phyloP scores from a whole-genome alignment of 305 asterid genomes.

The Fraxinus ornus region DNA sequence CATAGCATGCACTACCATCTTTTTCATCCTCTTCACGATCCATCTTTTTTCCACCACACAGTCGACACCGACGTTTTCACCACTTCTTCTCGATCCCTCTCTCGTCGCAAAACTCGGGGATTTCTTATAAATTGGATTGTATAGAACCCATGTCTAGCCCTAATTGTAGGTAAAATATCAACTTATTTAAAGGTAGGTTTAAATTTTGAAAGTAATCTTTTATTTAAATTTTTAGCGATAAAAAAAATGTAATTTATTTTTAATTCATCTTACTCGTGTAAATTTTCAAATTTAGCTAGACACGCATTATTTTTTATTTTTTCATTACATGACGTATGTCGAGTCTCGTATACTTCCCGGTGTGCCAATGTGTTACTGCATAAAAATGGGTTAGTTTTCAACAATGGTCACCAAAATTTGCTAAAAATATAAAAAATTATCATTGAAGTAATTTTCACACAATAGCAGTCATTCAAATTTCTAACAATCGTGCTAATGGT shows the following conservation, averaged over 20 bases:
- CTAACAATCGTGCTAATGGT: background rate
- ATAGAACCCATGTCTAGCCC: background rate
- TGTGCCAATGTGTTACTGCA: background rate
- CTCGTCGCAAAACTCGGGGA: background rate
- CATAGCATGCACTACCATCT: background rate
- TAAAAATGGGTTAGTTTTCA: background rate
- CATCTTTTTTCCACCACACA: background rate
- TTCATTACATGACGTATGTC: background rate
- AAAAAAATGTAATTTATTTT: no score
- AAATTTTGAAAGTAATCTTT: background rate
- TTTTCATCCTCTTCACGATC: background rate
- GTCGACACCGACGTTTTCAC: background rate
- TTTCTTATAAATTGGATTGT: background rate
- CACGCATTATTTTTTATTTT: no score
- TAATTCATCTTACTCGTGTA: background rate
- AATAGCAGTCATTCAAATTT: background rate
- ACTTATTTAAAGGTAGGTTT: background rate
- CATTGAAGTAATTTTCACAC: background rate
- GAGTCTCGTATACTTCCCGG: background rate
- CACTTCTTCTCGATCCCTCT: background rate
- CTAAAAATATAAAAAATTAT: no score
- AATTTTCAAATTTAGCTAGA: background rate
- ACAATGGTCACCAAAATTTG: background rate
- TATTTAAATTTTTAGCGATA: no score
- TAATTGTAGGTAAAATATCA: background rate